Conservation (phyloP, 495 filamentous ascomycete genomes). For the Umbilicaria muhlenbergii region DNA sequence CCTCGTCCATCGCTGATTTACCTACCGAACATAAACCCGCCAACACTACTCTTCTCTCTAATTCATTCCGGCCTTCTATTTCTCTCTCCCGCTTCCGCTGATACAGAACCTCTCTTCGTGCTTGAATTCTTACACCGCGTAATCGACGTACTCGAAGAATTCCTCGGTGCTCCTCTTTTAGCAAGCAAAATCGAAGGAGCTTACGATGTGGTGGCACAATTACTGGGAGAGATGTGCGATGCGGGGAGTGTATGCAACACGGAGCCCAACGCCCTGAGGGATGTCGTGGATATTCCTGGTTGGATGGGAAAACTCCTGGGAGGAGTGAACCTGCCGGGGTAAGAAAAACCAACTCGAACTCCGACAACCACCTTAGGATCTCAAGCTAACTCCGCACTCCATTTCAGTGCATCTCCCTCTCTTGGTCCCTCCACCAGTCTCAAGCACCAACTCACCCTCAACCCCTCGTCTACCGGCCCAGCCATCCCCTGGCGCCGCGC, state of each 20-base stretch:
- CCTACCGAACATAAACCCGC: slow-evolving; percentile 60
- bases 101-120: slow-evolving; percentile 84
- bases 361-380: neutral
- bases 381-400: neutral
- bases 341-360: slow-evolving; percentile 13
- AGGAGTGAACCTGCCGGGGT: slow-evolving; percentile 68
- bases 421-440: slow-evolving; percentile 26
- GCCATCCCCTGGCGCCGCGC: slow-evolving; percentile 77
- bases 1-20: slow-evolving; percentile 82
- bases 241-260: slow-evolving; percentile 78
- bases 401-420: slow-evolving; percentile 26
- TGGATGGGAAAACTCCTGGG: slow-evolving; percentile 85
- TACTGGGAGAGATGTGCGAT: slow-evolving; percentile 94
- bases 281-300: slow-evolving; percentile 79
- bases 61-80: slow-evolving; percentile 77
- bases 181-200: slow-evolving; percentile 70
- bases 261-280: slow-evolving; percentile 82
- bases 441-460: slow-evolving; percentile 29
- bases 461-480: slow-evolving; percentile 26
- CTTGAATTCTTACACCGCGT: slow-evolving; percentile 92
- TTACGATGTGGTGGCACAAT: slow-evolving; percentile 90
- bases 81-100: slow-evolving; percentile 63
- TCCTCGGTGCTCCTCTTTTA: slow-evolving; percentile 76
- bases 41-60: slow-evolving; percentile 82
- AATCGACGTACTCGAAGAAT: slow-evolving; percentile 88